These are phyloP conservation scores for Hymenoscyphus scutula DNA, from an alignment of 2,329 filamentous ascomycete genomes.

Conservation along the genomic window DNA sequence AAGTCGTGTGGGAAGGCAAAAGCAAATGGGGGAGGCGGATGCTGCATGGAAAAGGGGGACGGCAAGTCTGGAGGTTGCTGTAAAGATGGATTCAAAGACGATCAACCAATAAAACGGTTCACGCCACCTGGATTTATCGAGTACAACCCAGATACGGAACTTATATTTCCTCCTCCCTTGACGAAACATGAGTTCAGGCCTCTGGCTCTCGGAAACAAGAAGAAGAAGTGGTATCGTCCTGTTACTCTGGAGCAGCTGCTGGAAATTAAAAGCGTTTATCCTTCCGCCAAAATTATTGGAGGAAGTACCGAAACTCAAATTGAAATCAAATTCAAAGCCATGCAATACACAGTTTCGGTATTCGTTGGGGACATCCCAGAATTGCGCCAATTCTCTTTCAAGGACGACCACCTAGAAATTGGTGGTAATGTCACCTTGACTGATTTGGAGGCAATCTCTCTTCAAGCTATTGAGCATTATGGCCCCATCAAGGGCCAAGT, in stretches of 20 bases:
- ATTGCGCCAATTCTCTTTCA: slow-evolving; percentile 75
- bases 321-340: slow-evolving; percentile 95
- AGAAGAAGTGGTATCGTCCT: slow-evolving; percentile 90
- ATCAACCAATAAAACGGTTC: slow-evolving; percentile 63
- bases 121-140: slow-evolving; percentile 89
- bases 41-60: slow-evolving; percentile 65
- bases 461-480: slow-evolving; percentile 76
- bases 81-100: slow-evolving; percentile 54
- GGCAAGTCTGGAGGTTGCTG: slow-evolving; percentile 59
- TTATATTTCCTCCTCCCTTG: slow-evolving; percentile 88
- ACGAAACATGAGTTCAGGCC: slow-evolving; percentile 80
- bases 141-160: slow-evolving; percentile 88
- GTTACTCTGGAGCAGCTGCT: slow-evolving; percentile 83
- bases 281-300: slow-evolving; percentile 88
- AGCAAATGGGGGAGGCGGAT: slow-evolving; percentile 54
- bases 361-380: slow-evolving; percentile 93
- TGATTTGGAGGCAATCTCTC: slow-evolving; percentile 82
- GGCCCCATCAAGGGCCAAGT: slow-evolving; percentile 64
- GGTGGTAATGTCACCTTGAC: slow-evolving; percentile 92
- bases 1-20: slow-evolving; percentile 50
- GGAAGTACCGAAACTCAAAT: slow-evolving; percentile 98
- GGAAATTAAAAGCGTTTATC: slow-evolving; percentile 84
- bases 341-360: slow-evolving; percentile 85
- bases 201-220: slow-evolving; percentile 88
- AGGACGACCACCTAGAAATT: slow-evolving; percentile 81